Conservation (phyloP, 768 basidiomycete species). For the Naematelia encephala region DNA sequence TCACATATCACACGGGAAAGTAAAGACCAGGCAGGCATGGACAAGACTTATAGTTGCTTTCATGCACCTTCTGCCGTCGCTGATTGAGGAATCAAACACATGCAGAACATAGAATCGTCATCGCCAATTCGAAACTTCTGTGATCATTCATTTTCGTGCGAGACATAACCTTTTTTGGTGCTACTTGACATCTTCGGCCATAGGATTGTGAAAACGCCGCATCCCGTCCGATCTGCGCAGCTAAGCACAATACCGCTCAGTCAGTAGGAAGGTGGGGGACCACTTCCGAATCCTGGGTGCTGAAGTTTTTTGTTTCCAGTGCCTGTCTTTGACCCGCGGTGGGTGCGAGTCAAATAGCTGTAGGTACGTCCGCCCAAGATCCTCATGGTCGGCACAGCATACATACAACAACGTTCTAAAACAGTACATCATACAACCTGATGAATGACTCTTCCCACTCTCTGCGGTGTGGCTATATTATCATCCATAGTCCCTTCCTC, state of each 20-base stretch:
- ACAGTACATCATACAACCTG: too few species aligned
- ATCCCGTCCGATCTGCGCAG: conserved; percentile 7
- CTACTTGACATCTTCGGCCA: background rate
- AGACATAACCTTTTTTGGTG: background rate
- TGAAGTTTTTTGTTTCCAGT: conserved; percentile 38
- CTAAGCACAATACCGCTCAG: conserved; percentile 32
- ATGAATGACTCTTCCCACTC: too few species aligned
- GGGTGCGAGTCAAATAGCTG: too few species aligned
- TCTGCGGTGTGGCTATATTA: too few species aligned
- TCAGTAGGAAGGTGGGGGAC: conserved; percentile 41
- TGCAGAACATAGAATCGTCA: background rate
- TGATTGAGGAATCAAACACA: too few species aligned
- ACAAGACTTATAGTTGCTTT: too few species aligned
- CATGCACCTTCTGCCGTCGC: too few species aligned
- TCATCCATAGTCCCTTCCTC: too few species aligned
- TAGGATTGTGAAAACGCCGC: background rate
- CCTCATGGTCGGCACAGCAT: too few species aligned
- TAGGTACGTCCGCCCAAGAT: too few species aligned
- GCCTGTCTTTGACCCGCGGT: too few species aligned
- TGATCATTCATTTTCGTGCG: background rate
- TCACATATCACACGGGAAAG: background rate
- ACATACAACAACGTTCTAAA: too few species aligned
- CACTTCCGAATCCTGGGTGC: conserved; percentile 39
- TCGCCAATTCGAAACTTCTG: background rate
- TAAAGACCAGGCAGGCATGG: background rate